Percentiles rank a stretch among this genome's conserved stretches.
Evolutionary conservation across 495 filamentous ascomycete genomes (phyloP).

Genomic region (Lepidopterella palustris): DNA sequence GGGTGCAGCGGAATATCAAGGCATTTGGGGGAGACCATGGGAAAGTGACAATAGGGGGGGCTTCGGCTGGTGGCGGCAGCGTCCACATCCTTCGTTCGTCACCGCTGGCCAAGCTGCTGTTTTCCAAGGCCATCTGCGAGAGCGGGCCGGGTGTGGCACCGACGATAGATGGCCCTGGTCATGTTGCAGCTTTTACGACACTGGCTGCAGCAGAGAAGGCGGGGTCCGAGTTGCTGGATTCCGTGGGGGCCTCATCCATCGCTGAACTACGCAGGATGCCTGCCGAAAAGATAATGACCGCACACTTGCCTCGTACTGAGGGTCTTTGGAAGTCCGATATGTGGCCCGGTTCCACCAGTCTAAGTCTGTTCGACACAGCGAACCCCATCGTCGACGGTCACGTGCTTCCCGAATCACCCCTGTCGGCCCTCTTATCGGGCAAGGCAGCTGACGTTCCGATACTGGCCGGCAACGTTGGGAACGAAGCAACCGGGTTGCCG

Average conservation of each 20-base stretch:
- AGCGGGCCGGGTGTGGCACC: not conserved
- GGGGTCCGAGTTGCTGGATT: not conserved
- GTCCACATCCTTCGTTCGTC: not conserved
- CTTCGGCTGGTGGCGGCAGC: slow-evolving; percentile 21
- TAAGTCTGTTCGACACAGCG: not conserved
- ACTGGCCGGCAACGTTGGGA: not conserved
- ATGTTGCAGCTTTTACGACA: not conserved
- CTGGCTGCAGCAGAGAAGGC: not conserved
- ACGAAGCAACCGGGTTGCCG: not conserved
- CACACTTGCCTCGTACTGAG: too few relatives aligned
- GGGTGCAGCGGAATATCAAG: slow-evolving; percentile 5
- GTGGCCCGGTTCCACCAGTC: too few relatives aligned
- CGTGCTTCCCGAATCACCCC: not conserved
- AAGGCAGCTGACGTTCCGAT: not conserved
- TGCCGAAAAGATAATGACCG: not conserved
- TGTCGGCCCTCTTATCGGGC: not conserved
- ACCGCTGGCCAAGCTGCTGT: not conserved
- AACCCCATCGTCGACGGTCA: not conserved
- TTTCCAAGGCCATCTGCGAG: not conserved
- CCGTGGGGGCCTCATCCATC: not conserved
- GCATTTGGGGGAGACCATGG: slow-evolving; percentile 10
- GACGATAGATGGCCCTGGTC: not conserved
- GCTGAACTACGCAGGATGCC: not conserved
- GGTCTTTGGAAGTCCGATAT: too few relatives aligned
- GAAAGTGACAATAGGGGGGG: not conserved